These are phyloP conservation scores for Crassisporium funariophilum DNA, from an alignment of 768 basidiomycete species.

Conservation along the genomic window DNA sequence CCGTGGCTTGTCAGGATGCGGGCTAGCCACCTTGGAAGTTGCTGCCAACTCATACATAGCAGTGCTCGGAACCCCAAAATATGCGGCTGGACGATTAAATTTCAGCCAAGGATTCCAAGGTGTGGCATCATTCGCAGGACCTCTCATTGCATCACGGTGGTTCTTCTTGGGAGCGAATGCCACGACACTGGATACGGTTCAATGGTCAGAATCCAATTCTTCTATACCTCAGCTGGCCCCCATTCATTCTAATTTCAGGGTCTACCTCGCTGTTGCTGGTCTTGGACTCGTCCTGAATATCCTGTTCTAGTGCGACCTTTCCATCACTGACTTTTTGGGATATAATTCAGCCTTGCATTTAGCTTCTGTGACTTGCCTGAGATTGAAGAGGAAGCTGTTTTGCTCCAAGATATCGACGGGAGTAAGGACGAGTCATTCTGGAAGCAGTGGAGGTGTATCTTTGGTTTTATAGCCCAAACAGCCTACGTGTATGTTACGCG, in stretches of 20 bases:
- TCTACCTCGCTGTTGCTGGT: conserved; percentile 65
- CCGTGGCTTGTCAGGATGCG: conserved; percentile 46
- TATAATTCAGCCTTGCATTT: background rate
- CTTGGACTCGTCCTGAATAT: conserved; percentile 64
- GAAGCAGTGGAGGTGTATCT: conserved; percentile 70
- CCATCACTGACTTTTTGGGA: conserved; percentile 4
- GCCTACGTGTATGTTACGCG: conserved; percentile 52
- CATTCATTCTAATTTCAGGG: conserved; percentile 38
- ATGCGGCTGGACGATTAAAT: conserved; percentile 75
- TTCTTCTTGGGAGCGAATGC: conserved; percentile 72
- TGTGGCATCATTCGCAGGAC: conserved; percentile 71
- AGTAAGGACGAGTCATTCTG: conserved; percentile 59
- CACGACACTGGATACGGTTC: conserved; percentile 62
- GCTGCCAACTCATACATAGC: conserved; percentile 83
- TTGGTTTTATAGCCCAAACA: conserved; percentile 76
- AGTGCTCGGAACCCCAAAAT: conserved; percentile 65
- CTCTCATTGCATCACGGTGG: conserved; percentile 73
- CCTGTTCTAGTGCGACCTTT: conserved; percentile 56
- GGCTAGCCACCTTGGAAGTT: conserved; percentile 67
- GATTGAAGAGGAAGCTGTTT: conserved; percentile 66
- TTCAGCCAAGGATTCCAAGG: conserved; percentile 83
- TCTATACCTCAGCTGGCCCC: conserved; percentile 1
- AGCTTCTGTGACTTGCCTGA: conserved; percentile 71
- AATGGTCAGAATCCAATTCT: conserved; percentile 45
- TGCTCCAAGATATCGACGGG: conserved; percentile 42